Base-by-base conservation (phyloP, 1,284 basidiomycete genomes). In the Apiotrichum sp. region DNA sequence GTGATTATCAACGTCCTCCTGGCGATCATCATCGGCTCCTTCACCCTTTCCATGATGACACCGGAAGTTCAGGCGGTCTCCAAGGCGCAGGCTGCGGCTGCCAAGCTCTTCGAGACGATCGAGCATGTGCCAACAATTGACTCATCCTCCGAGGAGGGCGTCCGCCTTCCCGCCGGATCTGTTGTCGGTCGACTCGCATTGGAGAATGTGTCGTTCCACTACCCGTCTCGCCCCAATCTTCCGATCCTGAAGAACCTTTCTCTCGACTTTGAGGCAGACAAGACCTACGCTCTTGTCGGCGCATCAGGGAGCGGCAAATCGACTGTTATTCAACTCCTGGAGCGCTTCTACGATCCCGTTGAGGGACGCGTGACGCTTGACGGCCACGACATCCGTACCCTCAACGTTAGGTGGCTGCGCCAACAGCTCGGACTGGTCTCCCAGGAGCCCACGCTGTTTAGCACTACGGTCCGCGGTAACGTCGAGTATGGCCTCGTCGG, bases 301-400 rank as follows among this genome's bases (percentile, higher is more conserved):
- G 89, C 89, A 3, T 89, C 87, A 46, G 93, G 92, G 4, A 89
- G 86, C n/a, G 93, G 93, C 29, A 96, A 97, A 72, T 88, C 86
- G 2, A 77, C 77, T 0, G 78, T 89, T 50, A 81, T 92, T 46
- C 83, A 85, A 10, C 82, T 92, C 14, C 82, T 92, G 34, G 88
- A 91, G 72, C 84, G 89, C 6, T 92, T 93, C 80, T 93, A 95
- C 71, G 93, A 97, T 67, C 90, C 91, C 2, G 10, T 32, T 22
- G 38, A 10, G 3, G 93, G 93, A 6, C 43, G 39, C 5, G 83
- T 96, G 69, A 84, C 81, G 62, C 80, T 97, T 13, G 93, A 96
- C 61, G 91, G 91, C 5, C 69, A 80, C 41, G 81, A 95, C 67
- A 65, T 97, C 64, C 85, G 81, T 67, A 80, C 85, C 0, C 78